A percentile compares a stretch with the other conserved stretches of the same genome.
phyloP scores from a whole-genome alignment of 495 filamentous ascomycete genomes.

The Cairneyella variabilis region DNA sequence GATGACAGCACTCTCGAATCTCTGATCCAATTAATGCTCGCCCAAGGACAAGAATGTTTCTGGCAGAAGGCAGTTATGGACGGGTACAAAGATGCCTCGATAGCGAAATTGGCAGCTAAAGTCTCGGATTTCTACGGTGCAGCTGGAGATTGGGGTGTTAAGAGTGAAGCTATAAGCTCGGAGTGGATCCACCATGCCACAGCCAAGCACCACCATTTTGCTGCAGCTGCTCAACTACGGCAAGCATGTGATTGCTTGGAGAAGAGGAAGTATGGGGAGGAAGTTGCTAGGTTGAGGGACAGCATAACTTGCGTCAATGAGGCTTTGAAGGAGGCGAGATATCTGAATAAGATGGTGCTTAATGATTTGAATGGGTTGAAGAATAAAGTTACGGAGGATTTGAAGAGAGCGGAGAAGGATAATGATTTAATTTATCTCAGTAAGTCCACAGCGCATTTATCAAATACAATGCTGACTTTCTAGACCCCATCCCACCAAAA shows the following conservation, averaged over 20 bases:
- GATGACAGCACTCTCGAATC: slow-evolving; percentile 82
- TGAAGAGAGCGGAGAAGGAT: slow-evolving; percentile 93
- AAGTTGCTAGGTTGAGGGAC: slow-evolving; percentile 82
- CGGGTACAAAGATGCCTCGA: slow-evolving; percentile 82
- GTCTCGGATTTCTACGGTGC: slow-evolving; percentile 89
- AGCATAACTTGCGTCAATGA: slow-evolving; percentile 80
- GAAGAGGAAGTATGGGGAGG: slow-evolving; percentile 92
- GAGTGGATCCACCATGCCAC: slow-evolving; percentile 99
- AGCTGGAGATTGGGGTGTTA: slow-evolving; percentile 80
- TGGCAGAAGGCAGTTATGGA: slow-evolving; percentile 98
- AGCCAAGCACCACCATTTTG: slow-evolving; percentile 97
- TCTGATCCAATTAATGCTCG: slow-evolving; percentile 77
- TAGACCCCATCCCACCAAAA: slow-evolving; percentile 76
- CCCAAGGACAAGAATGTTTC: slow-evolving; percentile 94
- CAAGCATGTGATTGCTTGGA: slow-evolving; percentile 90
- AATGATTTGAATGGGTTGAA: slow-evolving; percentile 83
- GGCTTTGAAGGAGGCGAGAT: slow-evolving; percentile 78
- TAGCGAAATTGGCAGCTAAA: slow-evolving; percentile 85
- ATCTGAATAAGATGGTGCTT: slow-evolving; percentile 79
- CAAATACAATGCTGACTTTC: slow-evolving; percentile 22
- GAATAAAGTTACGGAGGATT: slow-evolving; percentile 73
- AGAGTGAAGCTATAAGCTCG: slow-evolving; percentile 81
- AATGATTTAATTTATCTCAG: slow-evolving; percentile 91
- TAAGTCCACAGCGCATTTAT: slow-evolving; percentile 30
- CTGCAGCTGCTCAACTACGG: slow-evolving; percentile 92